Conservation (phyloP, 768 basidiomycete species). For the Collybiopsis luxurians region DNA sequence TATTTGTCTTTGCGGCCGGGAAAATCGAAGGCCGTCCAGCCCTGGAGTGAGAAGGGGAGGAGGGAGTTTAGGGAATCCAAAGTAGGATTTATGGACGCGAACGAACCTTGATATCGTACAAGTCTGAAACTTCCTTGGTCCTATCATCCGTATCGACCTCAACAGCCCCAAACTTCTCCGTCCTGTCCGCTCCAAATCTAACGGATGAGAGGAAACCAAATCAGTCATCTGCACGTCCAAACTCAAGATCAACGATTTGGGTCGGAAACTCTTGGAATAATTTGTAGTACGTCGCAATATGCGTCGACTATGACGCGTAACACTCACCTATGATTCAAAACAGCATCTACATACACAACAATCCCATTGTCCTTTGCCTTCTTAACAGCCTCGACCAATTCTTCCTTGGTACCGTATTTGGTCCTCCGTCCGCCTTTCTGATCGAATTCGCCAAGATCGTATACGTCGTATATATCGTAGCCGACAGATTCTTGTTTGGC, state of each 20-base stretch:
- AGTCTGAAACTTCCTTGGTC: constrained; percentile 28
- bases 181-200: constrained; percentile 60
- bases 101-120: constrained; percentile 16
- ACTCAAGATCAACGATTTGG: too few relatives aligned
- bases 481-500: constrained; percentile 20
- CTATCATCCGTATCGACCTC: constrained; percentile 46
- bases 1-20: constrained; percentile 60
- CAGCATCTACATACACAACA: constrained; percentile 59
- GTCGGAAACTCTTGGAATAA: too few relatives aligned
- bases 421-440: constrained; percentile 54
- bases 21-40: constrained; percentile 65
- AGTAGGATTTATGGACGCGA: background rate
- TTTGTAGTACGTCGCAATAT: too few relatives aligned
- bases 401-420: constrained; percentile 69
- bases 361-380: constrained; percentile 52
- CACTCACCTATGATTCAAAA: constrained; percentile 49
- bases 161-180: constrained; percentile 53
- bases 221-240: too few relatives aligned
- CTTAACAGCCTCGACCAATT: constrained; percentile 50
- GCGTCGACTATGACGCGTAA: too few relatives aligned
- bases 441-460: constrained; percentile 61
- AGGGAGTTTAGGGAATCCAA: background rate
- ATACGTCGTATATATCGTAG: constrained; percentile 35
- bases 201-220: constrained; percentile 5
- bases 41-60: constrained; percentile 37